Evolutionary conservation across 2,329 filamentous ascomycete species (phyloP), one percentile per base, ranked within the genome.

Genomic region (Penicillium sp.): DNA sequence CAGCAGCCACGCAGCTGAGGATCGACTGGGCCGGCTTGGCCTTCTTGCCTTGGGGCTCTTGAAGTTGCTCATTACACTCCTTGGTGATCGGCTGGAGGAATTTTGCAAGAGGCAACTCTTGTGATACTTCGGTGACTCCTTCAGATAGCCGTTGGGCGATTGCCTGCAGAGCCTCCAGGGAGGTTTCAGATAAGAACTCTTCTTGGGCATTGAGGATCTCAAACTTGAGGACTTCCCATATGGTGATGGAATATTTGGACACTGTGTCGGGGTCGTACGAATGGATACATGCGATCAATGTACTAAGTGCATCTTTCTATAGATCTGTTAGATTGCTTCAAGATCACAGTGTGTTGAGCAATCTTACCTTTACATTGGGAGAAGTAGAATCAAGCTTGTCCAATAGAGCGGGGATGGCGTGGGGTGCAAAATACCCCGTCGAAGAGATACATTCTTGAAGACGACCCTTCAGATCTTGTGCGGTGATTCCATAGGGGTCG

Each of bases 321-420:
- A 33, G 5, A 11, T 9, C 6, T 52, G 56, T 70, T 57, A 73
- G 66, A 54, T 38, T 11, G 31, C 8, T 22, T 44, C 41, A 47
- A 14, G 45, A 48, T 17, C 3, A n/a, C 5, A 26, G 2, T 6
- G 16, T 7, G 22, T 31, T 9, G 16, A n/a, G 36, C 14, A 38
- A n/a, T 48, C 65, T 45, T 70, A 83, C 80, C 74, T 88, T 88
- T 17, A 87, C 87, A 68, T 86, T 88, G 59, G 82, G 78, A 1
- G 85, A 87, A 4, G 84, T 87, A 2, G 86, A 88, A 64, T 89
- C 86, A 33, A 89, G 77, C 66, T 88, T 88, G 63, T 89, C 86
- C 31, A 89, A 71, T 48, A 89, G 75, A 16, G 84, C 81, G n/a
- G 86, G 85, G 62, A 88, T 86, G 3, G 85, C 78, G 64, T 86